These are phyloP conservation scores for Podaxis sp. DNA, from an alignment of 768 basidiomycete genomes.

Conservation along the genomic window DNA sequence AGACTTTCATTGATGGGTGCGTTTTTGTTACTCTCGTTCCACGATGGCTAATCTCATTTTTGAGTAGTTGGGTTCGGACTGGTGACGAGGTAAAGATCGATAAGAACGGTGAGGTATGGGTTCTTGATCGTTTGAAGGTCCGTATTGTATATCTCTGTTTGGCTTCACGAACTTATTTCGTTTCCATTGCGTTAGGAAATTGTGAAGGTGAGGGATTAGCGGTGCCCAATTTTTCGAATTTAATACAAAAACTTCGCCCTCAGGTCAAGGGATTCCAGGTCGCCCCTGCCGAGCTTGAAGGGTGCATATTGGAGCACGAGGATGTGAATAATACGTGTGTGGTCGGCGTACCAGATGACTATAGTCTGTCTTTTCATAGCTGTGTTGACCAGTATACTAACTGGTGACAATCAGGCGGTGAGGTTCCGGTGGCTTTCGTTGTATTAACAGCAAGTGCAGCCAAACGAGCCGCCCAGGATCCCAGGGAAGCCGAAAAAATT, in stretches of 20 bases:
- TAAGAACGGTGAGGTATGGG: constrained; percentile 54
- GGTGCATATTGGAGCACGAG: constrained; percentile 56
- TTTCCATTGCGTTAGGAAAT: constrained; percentile 34
- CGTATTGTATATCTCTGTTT: not conserved
- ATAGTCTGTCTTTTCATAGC: constrained; percentile 35
- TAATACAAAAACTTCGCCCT: constrained; percentile 32
- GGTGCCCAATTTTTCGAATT: not conserved
- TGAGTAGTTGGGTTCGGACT: constrained; percentile 63
- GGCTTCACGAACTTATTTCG: not conserved
- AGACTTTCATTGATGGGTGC: constrained; percentile 69
- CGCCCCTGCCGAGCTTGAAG: constrained; percentile 73
- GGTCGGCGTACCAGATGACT: constrained; percentile 66
- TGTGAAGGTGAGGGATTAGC: constrained; percentile 35
- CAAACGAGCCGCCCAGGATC: constrained; percentile 29
- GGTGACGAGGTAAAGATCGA: constrained; percentile 64
- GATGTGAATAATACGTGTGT: constrained; percentile 66
- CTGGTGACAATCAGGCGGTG: constrained; percentile 42
- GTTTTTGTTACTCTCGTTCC: constrained; percentile 14
- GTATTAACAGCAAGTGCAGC: constrained; percentile 47
- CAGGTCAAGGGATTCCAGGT: constrained; percentile 73
- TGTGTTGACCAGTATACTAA: not conserved
- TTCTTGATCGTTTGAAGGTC: constrained; percentile 66
- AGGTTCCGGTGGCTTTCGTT: constrained; percentile 70
- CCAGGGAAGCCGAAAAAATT: constrained; percentile 31
- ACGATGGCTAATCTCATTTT: constrained; percentile 6